A percentile compares a stretch with the other conserved stretches of the same genome.
These are phyloP conservation scores for Plasmodium billcollinsi DNA, from an alignment of 169 alveolate genomes.

Conservation along the genomic window DNA sequence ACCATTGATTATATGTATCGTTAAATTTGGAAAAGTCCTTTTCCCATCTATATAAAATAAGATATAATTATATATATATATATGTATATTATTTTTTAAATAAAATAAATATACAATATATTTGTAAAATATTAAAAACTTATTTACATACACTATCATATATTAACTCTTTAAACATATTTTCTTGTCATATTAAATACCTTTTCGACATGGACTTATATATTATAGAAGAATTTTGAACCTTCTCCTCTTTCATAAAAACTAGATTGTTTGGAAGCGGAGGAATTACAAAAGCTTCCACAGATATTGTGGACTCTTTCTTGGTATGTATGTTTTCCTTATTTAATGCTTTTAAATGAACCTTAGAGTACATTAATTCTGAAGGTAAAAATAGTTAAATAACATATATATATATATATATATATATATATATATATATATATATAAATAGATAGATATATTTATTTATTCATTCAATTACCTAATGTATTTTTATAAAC, in stretches of 20 bases:
- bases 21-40: constrained; percentile 87
- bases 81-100: background rate
- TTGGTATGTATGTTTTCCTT: constrained; percentile 57
- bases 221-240: constrained; percentile 72
- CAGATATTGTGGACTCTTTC: constrained; percentile 80
- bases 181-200: background rate
- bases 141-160: no score
- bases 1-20: constrained; percentile 85
- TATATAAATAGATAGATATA: background rate
- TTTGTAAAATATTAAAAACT: no score
- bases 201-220: constrained; percentile 78
- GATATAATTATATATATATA: background rate
- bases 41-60: constrained; percentile 81
- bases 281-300: constrained; percentile 85
- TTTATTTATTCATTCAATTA: background rate
- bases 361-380: constrained; percentile 71
- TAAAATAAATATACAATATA: background rate
- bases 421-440: background rate
- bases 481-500: constrained; percentile 76
- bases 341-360: constrained; percentile 59
- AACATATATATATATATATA: background rate
- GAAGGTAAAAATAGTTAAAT: background rate
- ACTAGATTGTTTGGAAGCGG: constrained; percentile 84
- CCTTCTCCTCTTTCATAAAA: constrained; percentile 78
- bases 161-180: no score